phyloP scores from a whole-genome alignment of 2,329 filamentous ascomycete genomes.

The Paracorniculantispora psalliotae region DNA sequence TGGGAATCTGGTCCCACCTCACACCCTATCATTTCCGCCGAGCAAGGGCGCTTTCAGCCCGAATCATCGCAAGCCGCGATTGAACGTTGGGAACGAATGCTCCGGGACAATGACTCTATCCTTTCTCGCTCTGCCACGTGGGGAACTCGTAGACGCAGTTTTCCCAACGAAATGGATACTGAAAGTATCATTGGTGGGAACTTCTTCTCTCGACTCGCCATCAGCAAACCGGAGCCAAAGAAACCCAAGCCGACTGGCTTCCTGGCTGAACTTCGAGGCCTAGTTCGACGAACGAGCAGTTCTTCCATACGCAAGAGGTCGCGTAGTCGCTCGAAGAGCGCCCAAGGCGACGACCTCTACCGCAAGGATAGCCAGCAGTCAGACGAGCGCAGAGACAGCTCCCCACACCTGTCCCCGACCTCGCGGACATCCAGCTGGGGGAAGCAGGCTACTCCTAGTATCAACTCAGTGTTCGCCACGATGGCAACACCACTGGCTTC shows the following conservation, averaged over 20 bases:
- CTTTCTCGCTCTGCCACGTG: slow-evolving; percentile 62
- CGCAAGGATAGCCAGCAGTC: slow-evolving; percentile 26
- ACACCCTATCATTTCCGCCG: slow-evolving; percentile 36
- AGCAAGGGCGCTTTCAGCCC: slow-evolving; percentile 38
- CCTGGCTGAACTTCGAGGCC: slow-evolving; percentile 45
- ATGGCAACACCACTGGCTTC: slow-evolving; percentile 52
- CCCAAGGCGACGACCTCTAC: slow-evolving; percentile 16
- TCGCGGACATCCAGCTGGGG: slow-evolving; percentile 48
- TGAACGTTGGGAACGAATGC: slow-evolving; percentile 45
- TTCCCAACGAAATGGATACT: slow-evolving; percentile 54
- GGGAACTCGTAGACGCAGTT: slow-evolving; percentile 62
- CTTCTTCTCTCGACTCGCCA: slow-evolving; percentile 57
- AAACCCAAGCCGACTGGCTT: slow-evolving; percentile 43
- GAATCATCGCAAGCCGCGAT: slow-evolving; percentile 51
- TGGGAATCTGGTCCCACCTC: slow-evolving; percentile 47
- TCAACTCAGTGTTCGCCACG: slow-evolving; percentile 54
- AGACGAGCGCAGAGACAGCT: slow-evolving; percentile 36
- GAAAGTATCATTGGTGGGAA: slow-evolving; percentile 56
- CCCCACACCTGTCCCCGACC: slow-evolving; percentile 43
- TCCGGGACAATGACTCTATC: slow-evolving; percentile 52
- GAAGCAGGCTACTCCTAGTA: slow-evolving; percentile 48
- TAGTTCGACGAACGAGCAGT: slow-evolving; percentile 47
- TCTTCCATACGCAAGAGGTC: slow-evolving; percentile 42
- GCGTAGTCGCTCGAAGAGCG: slow-evolving; percentile 37
- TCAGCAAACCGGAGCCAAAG: slow-evolving; percentile 41